Base-by-base conservation (phyloP, 2,329 filamentous ascomycete species). In the Chaetothyriales sp. region DNA sequence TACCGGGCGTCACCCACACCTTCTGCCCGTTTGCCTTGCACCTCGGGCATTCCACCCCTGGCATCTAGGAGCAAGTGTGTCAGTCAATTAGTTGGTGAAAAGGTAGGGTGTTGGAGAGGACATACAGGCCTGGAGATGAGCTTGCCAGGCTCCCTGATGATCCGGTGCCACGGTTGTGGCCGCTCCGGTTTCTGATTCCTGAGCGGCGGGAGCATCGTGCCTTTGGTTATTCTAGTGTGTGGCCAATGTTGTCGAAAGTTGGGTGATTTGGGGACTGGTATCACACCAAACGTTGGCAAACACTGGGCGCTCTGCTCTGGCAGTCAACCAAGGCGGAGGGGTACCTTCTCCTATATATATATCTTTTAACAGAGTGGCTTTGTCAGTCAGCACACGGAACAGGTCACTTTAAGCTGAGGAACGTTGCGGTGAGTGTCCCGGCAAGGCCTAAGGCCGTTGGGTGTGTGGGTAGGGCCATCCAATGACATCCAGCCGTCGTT, bases 1-100 rank as follows among this genome's bases (percentile, higher is more conserved):
- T 70, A n/a, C 69, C 69, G 5, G 69, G 68, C 50, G 71, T 71
- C 2, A 71, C 69, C 69, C 69, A 71, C 20, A 63, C 60, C 56
- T 69, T 68, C 49, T 65, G 58, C 20, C 67, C 67, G 5, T 62
- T 50, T 2, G 52, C 53, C 47, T 58, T 51, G 51, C 69, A 71
- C 18, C 55, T 66, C 26, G 68, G 68, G 52, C 69, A 71, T 26
- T 64, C 63, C 18, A 69, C 64, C 53, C 69, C 69, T n/a, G 68
- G 67, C 69, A 71, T 70, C 68, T 71, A 53, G 44, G 5, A 43
- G 20, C 22, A 46, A 4, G 20, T 39, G 3, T 15, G 44, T 18
- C 18, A 10, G 10, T 45, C 10, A 26, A 12, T 39, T 19, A 12
- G 44, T 18, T 45, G 18, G 10, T 44, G 22, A 26, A 4, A 18